Evolutionary conservation across 257 asterid genomes (phyloP).

Genomic region (Echium plantagineum): DNA sequence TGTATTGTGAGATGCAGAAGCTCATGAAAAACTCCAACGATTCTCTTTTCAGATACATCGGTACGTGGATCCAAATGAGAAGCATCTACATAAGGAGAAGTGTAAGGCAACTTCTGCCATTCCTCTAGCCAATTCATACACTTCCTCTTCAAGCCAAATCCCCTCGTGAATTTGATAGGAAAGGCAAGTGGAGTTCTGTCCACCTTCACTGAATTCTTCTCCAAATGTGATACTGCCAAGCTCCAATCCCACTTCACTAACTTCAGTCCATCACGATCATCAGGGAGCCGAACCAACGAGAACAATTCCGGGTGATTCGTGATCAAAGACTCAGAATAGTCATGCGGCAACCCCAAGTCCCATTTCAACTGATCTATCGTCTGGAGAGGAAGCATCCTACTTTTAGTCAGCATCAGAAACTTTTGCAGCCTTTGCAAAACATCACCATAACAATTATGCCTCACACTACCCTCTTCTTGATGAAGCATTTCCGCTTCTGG

Average conservation of each 20-base stretch:
- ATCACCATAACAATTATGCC: constrained; percentile 32
- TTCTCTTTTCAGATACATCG: constrained; percentile 79
- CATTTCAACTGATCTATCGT: constrained; percentile 76
- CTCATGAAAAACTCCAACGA: constrained; percentile 87
- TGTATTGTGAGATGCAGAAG: constrained; percentile 66
- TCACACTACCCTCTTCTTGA: constrained; percentile 28
- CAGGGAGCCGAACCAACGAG: constrained; percentile 40
- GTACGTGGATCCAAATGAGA: constrained; percentile 74
- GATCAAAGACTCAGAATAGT: constrained; percentile 34
- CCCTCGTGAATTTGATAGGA: constrained; percentile 73
- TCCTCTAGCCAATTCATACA: constrained; percentile 83
- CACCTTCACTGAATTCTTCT: constrained; percentile 21
- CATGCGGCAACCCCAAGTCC: constrained; percentile 75
- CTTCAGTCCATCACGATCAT: constrained; percentile 59
- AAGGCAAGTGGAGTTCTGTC: constrained; percentile 31
- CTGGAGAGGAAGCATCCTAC: constrained; percentile 60
- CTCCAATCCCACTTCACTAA: constrained; percentile 52
- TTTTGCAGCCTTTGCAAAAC: constrained; percentile 57
- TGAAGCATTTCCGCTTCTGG: constrained; percentile 34
- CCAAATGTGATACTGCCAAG: constrained; percentile 56
- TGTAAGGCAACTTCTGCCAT: constrained; percentile 84
- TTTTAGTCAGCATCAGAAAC: constrained; percentile 64
- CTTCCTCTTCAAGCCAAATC: constrained; percentile 80
- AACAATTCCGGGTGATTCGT: constrained; percentile 38
- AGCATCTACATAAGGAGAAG: constrained; percentile 61